phyloP scores from a whole-genome alignment of 2,329 filamentous ascomycete genomes.

The Grosmannia penicillata region DNA sequence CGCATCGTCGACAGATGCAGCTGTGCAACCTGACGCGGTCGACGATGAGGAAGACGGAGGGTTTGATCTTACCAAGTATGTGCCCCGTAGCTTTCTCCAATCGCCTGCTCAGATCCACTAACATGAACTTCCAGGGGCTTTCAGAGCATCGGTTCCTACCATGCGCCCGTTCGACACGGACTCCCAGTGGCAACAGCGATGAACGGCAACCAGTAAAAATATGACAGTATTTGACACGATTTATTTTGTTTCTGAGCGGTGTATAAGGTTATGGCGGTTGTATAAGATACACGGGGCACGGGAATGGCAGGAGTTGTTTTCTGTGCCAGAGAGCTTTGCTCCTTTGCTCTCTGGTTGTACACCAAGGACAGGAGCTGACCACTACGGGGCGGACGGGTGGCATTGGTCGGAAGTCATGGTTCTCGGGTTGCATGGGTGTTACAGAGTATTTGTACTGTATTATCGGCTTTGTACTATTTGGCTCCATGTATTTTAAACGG shows the following conservation, averaged over 20 bases:
- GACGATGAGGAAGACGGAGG: conserved; percentile 34
- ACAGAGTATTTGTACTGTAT: too few species aligned
- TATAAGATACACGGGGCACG: too few species aligned
- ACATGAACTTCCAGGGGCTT: conserved; percentile 35
- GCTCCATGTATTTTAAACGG: too few species aligned
- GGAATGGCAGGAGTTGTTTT: too few species aligned
- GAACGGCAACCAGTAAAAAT: conserved; percentile 15
- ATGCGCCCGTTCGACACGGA: conserved; percentile 36
- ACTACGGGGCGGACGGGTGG: background rate
- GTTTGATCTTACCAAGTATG: conserved; percentile 45
- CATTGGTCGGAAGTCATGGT: background rate
- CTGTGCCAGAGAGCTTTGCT: too few species aligned
- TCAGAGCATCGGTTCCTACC: conserved; percentile 49
- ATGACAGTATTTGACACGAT: background rate
- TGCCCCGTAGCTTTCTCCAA: too few species aligned
- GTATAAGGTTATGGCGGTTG: background rate
- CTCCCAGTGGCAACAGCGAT: conserved; percentile 27
- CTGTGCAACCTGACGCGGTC: conserved; percentile 6
- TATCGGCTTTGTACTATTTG: too few species aligned
- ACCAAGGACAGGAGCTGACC: too few species aligned
- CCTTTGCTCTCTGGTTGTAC: too few species aligned
- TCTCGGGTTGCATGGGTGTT: too few species aligned
- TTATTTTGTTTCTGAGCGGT: background rate
- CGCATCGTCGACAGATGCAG: too few species aligned
- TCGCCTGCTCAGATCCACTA: too few species aligned